Percentiles rank a stretch among this genome's conserved stretches.
phyloP scores from a whole-genome alignment of 2,329 filamentous ascomycete species.

The Fusarium transvaalense region DNA sequence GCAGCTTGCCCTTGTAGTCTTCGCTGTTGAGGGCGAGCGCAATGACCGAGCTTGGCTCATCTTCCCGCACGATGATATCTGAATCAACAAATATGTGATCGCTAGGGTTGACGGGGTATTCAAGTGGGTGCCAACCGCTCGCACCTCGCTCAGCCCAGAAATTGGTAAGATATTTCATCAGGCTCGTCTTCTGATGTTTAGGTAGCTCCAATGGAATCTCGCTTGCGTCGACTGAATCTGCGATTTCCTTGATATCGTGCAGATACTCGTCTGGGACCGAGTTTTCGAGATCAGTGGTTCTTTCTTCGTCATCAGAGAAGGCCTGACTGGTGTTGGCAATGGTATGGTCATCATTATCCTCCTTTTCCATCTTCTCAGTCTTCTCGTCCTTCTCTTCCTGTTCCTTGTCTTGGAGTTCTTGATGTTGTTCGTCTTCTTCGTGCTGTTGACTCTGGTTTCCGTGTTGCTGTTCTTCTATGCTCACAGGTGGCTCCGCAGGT shows the following conservation, averaged over 20 bases:
- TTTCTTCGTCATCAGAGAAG: conserved; percentile 77
- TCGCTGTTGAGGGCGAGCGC: conserved; percentile 90
- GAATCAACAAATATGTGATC: conserved; percentile 98
- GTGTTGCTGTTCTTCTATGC: conserved; percentile 42
- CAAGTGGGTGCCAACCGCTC: conserved; percentile 90
- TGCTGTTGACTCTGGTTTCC: conserved; percentile 47
- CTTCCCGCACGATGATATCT: conserved; percentile 95
- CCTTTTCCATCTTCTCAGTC: conserved; percentile 46
- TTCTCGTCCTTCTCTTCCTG: conserved; percentile 41
- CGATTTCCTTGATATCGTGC: conserved; percentile 72
- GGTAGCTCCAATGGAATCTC: conserved; percentile 80
- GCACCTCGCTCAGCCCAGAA: conserved; percentile 99
- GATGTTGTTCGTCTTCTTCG: conserved; percentile 47
- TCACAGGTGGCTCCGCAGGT: conserved; percentile 42
- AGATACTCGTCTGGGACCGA: conserved; percentile 76
- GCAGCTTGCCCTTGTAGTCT: conserved; percentile 86
- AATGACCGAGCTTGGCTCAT: conserved; percentile 96
- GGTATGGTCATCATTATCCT: conserved; percentile 49
- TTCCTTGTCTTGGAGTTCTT: conserved; percentile 34
- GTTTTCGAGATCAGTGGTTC: conserved; percentile 78
- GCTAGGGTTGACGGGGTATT: conserved; percentile 88
- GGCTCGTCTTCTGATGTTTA: conserved; percentile 90
- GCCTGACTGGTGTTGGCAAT: conserved; percentile 60
- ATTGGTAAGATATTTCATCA: conserved; percentile 95
- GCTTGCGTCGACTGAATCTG: conserved; percentile 71